Evolutionary conservation across 306 rosid species (phyloP), one percentile per base, ranked within the genome.

Genomic region (Acacia acuminata): DNA sequence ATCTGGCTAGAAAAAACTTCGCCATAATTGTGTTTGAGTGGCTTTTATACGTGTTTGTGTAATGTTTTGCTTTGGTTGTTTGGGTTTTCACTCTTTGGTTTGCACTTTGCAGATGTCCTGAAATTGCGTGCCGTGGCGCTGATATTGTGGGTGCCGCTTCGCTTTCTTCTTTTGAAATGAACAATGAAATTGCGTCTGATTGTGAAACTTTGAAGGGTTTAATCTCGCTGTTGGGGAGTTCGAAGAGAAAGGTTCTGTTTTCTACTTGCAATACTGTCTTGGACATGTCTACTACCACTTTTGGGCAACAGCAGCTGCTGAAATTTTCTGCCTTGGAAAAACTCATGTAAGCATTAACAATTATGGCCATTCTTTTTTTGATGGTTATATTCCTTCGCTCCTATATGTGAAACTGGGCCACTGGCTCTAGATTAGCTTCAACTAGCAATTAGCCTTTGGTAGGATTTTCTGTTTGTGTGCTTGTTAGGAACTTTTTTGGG

Each of bases 211-310:
- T 92, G 36, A 79, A 81, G 75, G 87, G 85, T 32, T 81, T 92
- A 86, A 82, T 88, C 82, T 84, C 78, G 0, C 80, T 87, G 0
- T 75, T 94, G 78, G 75, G 19, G 13, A 86, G 42, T 81, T 83
- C 90, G 1, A 80, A 84, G 64, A 85, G 81, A 67, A 79, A 73
- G 40, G 84, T 87, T 75, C 20, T 81, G 4, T 70, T 82, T 60
- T 90, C 96, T 78, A 88, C 94, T 15, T 94, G 97, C 83, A 91
- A 91, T 82, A 94, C 98, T 53, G 77, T 91, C 7, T 72, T 94
- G 81, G 94, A 94, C 81, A 83, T 94, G 82, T 85, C 90, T 64
- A 84, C 88, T 6, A 90, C 94, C 24, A 58, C 63, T 13, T 32
- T 79, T 25, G 97, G 89, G 0, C 88, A 89, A 44, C 89, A 77